Evolutionary conservation across 805 yeast species (phyloP).

Genomic region (Candida awuae): DNA sequence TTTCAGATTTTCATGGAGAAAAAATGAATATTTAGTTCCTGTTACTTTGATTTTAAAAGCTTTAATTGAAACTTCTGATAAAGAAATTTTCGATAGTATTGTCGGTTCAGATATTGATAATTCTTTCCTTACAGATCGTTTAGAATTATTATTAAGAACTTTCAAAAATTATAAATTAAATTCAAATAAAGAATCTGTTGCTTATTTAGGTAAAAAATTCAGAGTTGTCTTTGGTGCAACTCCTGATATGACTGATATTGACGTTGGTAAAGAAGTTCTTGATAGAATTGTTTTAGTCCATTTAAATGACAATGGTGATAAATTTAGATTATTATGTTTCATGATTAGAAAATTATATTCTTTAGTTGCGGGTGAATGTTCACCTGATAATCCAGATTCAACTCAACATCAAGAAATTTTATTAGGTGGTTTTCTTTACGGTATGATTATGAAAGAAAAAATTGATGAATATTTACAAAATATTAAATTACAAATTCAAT

Average conservation of each 20-base stretch:
- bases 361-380: constrained; percentile 92
- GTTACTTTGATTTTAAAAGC: constrained; percentile 91
- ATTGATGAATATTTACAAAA: constrained; percentile 83
- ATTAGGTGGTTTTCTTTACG: constrained; percentile 91
- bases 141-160: constrained; percentile 83
- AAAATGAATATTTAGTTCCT: constrained; percentile 90
- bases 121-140: constrained; percentile 95
- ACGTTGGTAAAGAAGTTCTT: constrained; percentile 82
- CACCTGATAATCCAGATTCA: constrained; percentile 98
- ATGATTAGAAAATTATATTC: constrained; percentile 95
- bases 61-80: constrained; percentile 79
- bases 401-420: constrained; percentile 97
- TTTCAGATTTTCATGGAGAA: constrained; percentile 94
- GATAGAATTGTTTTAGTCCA: constrained; percentile 85
- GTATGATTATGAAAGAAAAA: constrained; percentile 94
- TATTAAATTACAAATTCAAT: constrained; percentile 64
- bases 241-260: constrained; percentile 79
- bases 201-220: constrained; percentile 92
- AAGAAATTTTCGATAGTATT: constrained; percentile 93
- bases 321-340: constrained; percentile 79
- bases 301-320: constrained; percentile 63
- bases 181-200: constrained; percentile 82
- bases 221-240: constrained; percentile 87
- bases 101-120: constrained; percentile 81
- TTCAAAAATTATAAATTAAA: constrained; percentile 74